These are phyloP conservation scores for Cotoneaster glaucophyllus DNA, from an alignment of 306 rosid genomes.

Conservation along the genomic window DNA sequence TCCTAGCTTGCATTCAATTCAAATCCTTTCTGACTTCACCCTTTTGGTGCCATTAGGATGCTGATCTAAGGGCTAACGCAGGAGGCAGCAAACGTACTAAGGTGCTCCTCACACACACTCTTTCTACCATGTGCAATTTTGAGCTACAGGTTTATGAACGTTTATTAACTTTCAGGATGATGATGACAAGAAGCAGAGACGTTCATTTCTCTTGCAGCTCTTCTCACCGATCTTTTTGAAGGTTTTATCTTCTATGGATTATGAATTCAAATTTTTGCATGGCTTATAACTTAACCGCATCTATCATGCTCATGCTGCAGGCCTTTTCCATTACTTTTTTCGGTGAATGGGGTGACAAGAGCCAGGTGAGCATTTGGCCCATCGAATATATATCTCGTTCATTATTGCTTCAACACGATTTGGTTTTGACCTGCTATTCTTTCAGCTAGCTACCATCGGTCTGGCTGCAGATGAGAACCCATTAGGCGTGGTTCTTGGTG, in stretches of 20 bases:
- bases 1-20: constrained; percentile 4
- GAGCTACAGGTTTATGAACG: neutral
- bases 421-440: constrained; percentile 22
- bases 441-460: constrained; percentile 88
- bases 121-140: neutral
- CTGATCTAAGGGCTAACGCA: constrained; percentile 48
- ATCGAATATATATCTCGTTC: neutral
- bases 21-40: constrained; percentile 19
- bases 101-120: constrained; percentile 25
- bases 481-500: constrained; percentile 89
- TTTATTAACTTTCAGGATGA: constrained; percentile 45
- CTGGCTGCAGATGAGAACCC: constrained; percentile 96
- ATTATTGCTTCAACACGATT: constrained; percentile 4
- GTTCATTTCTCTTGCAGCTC: constrained; percentile 55
- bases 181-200: constrained; percentile 59
- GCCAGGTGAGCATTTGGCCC: constrained; percentile 59
- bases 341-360: constrained; percentile 99
- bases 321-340: constrained; percentile 92
- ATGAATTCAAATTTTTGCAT: constrained; percentile 3
- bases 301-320: constrained; percentile 33
- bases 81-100: constrained; percentile 47
- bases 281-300: constrained; percentile 8
- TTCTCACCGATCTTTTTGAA: constrained; percentile 73
- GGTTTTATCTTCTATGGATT: constrained; percentile 35
- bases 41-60: constrained; percentile 14